These are phyloP conservation scores for Didymella keratinophila DNA, from an alignment of 2,329 filamentous ascomycete species.

Conservation along the genomic window DNA sequence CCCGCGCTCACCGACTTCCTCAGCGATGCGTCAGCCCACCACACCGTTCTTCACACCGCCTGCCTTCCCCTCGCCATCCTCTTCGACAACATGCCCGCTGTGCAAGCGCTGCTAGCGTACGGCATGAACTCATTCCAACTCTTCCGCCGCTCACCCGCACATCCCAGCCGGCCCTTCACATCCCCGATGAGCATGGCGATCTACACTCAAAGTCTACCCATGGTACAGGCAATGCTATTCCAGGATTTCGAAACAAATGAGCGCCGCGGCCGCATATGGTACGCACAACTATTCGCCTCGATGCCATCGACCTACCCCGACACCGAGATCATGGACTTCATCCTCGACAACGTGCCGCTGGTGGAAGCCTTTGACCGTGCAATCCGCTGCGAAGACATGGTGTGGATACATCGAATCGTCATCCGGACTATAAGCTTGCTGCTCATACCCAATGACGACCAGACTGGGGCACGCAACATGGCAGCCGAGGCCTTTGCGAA, in stretches of 20 bases:
- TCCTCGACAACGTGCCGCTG: constrained; percentile 20
- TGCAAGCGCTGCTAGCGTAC: constrained; percentile 15
- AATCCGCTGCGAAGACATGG: constrained; percentile 15
- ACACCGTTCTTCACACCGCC: constrained; percentile 16
- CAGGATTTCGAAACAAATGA: constrained; percentile 11
- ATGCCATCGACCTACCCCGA: constrained; percentile 4
- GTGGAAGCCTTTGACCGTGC: constrained; percentile 18
- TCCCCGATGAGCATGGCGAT: constrained; percentile 19
- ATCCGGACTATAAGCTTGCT: constrained; percentile 12
- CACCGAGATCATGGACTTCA: constrained; percentile 9
- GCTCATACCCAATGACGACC: not conserved
- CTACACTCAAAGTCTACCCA: not conserved
- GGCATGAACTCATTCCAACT: constrained; percentile 16
- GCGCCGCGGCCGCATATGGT: constrained; percentile 18
- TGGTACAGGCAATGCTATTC: constrained; percentile 11
- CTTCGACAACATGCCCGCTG: constrained; percentile 16
- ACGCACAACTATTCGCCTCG: constrained; percentile 17
- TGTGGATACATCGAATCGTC: constrained; percentile 18
- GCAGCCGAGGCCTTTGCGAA: constrained; percentile 14
- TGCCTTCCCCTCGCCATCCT: constrained; percentile 21
- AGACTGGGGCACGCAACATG: constrained; percentile 3
- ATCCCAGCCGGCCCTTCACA: constrained; percentile 20
- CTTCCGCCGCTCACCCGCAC: constrained; percentile 15
- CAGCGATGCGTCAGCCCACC: not conserved
- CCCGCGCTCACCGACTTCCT: constrained; percentile 12